Conservation (phyloP, 2,329 filamentous ascomycete species). For the Apiospora phragmitis region DNA sequence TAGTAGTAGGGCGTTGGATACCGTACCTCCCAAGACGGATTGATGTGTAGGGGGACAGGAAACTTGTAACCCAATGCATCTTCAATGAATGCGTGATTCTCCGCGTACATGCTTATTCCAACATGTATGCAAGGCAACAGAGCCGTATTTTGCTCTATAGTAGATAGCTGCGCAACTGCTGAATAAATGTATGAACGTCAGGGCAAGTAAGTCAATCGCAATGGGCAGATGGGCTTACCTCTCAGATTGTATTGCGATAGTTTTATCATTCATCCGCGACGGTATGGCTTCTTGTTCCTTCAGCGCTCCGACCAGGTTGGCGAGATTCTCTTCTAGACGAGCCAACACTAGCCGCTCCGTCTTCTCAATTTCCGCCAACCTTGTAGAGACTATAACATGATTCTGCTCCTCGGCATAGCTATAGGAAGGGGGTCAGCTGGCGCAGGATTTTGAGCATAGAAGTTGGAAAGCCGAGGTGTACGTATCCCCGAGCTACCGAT, state of each 20-base stretch:
- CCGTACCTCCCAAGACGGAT: conserved; percentile 9
- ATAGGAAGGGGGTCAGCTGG: background rate
- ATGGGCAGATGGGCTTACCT: background rate
- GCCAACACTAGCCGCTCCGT: background rate
- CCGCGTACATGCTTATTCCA: background rate
- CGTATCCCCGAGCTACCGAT: background rate
- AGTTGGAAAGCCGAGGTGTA: background rate
- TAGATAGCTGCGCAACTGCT: background rate
- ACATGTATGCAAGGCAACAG: background rate
- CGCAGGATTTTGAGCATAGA: background rate
- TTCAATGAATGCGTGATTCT: conserved; percentile 3
- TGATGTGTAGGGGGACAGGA: background rate
- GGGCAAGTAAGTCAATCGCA: no score
- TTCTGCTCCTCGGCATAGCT: background rate
- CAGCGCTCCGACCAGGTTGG: background rate
- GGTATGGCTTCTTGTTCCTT: background rate
- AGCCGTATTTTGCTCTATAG: background rate
- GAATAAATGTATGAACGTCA: background rate
- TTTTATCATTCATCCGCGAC: background rate
- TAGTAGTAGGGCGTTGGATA: background rate
- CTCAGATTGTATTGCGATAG: background rate
- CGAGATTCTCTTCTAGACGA: background rate
- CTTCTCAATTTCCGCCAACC: background rate
- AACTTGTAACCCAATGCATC: conserved; percentile 1
- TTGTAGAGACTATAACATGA: background rate